Percentiles rank a stretch among this genome's conserved stretches.
Evolutionary conservation across 257 asterid genomes (phyloP).

Genomic region (Petunia secreta): DNA sequence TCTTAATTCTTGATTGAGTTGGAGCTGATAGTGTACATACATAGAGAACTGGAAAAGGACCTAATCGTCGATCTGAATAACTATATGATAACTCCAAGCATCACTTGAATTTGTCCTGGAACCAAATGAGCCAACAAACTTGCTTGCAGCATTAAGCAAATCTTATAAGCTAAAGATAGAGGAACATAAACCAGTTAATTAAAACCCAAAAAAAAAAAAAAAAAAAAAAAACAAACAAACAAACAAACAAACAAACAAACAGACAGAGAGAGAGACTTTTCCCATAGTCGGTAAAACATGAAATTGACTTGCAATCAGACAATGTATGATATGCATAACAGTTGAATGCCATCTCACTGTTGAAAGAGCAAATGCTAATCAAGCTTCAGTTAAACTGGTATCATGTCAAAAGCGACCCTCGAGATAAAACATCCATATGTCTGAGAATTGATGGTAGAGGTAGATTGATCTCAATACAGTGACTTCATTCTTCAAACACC

Average conservation of each 20-base stretch:
- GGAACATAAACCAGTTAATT: neutral
- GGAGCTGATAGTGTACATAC: neutral
- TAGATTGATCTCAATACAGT: neutral
- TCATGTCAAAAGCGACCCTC: conserved; percentile 10
- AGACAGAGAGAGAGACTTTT: neutral
- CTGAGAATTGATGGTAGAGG: neutral
- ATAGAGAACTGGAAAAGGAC: neutral
- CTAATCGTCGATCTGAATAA: neutral
- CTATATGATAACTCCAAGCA: neutral
- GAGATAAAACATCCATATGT: neutral
- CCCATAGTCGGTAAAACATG: neutral
- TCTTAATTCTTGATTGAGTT: neutral
- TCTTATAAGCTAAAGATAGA: neutral
- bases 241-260: no score
- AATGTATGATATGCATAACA: neutral
- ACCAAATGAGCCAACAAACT: neutral
- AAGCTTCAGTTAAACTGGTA: neutral
- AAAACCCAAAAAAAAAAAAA: no score
- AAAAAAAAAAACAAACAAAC: no score
- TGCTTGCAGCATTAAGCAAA: neutral
- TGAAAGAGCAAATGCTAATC: neutral
- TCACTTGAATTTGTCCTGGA: neutral
- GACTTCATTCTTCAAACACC: conserved; percentile 47
- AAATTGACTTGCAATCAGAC: neutral
- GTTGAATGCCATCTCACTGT: neutral